Conservation (phyloP, 768 basidiomycete genomes). For the Pleurotus ostreatus region DNA sequence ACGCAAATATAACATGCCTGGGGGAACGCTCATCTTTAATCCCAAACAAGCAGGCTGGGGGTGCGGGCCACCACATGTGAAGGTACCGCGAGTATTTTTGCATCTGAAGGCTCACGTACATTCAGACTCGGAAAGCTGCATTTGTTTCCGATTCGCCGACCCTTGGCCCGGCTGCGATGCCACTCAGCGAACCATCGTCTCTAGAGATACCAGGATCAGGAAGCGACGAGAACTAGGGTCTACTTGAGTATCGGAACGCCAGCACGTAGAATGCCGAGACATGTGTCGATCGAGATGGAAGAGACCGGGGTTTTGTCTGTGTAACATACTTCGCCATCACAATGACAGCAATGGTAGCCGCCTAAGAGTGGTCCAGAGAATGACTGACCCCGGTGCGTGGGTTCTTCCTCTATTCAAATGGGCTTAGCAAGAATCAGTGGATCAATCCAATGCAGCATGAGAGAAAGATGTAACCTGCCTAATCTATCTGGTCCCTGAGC, state of each 20-base stretch:
- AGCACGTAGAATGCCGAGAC: slow-evolving; percentile 9
- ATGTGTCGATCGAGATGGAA: slow-evolving; percentile 9
- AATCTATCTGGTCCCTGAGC: slow-evolving; percentile 4
- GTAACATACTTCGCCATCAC: slow-evolving; percentile 5
- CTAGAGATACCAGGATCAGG: slow-evolving; percentile 2
- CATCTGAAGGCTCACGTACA: background rate
- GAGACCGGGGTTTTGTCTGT: slow-evolving; percentile 4
- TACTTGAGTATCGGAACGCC: slow-evolving; percentile 5
- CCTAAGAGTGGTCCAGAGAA: background rate
- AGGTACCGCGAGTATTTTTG: slow-evolving; percentile 8
- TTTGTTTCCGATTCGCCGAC: slow-evolving; percentile 7
- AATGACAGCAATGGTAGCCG: slow-evolving; percentile 1
- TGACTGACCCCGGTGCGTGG: background rate
- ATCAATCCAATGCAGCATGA: slow-evolving; percentile 7
- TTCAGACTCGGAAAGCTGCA: background rate
- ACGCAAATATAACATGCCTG: slow-evolving; percentile 8
- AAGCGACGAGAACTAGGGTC: slow-evolving; percentile 8
- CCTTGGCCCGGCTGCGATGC: background rate
- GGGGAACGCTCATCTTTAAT: background rate
- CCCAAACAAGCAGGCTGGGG: slow-evolving; percentile 8
- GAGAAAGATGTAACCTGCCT: slow-evolving; percentile 3
- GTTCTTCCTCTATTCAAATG: background rate
- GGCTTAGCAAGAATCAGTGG: slow-evolving; percentile 4
- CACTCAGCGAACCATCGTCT: slow-evolving; percentile 1
- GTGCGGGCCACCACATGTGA: slow-evolving; percentile 4